Evolutionary conservation across 164 flowering plant genomes (phyloP), one percentile per base, ranked within the genome.

Genomic region (Vitis rotundifolia): DNA sequence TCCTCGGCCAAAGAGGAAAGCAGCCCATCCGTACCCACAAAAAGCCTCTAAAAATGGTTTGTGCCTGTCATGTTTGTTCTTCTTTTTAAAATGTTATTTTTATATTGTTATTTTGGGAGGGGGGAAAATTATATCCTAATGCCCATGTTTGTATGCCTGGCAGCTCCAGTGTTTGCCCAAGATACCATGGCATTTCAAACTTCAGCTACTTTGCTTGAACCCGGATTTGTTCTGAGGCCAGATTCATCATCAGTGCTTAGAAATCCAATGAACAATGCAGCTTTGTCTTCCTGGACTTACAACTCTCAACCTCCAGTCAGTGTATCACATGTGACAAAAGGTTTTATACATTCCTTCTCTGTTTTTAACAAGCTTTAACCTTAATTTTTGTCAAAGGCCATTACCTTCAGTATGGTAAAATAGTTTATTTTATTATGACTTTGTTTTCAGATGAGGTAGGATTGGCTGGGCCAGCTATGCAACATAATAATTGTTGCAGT

Each of bases 21-120:
- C 89, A 37, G 58, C 84, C 65, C 89, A 86, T 73, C 89, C 88
- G n/a, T 85, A 85, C 69, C 89, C 89, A 29, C 89, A 85, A 15
- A 85, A 85, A 64, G 87, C 89, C 29, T 73, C 89, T 14, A 85
- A 85, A 77, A 74, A 37, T 78, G 81, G 85, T 85, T 18, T 22
- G 79, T 18, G 44, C 3, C 7, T 37, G 44, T 37, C 44, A 9
- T 28, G 22, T 26, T 72, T 31, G 6, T 59, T 3, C 18, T 15
- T 49, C 55, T 22, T 11, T n/a, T 15, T 11, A 49, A 19, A 11
- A 2, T 62, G 1, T 29, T 22, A 3, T 6, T 48, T 64, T 14
- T 26, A 9, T 66, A 11, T 67, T 53, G 18, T 48, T 44, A 9
- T 57, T 59, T 64, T 64, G 6, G 0, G 5, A 37, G 44, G 44